A percentile compares a stretch with the other conserved stretches of the same genome.
Conservation (phyloP, 2,329 filamentous ascomycete genomes). For the Didymosphaeria variabile region DNA sequence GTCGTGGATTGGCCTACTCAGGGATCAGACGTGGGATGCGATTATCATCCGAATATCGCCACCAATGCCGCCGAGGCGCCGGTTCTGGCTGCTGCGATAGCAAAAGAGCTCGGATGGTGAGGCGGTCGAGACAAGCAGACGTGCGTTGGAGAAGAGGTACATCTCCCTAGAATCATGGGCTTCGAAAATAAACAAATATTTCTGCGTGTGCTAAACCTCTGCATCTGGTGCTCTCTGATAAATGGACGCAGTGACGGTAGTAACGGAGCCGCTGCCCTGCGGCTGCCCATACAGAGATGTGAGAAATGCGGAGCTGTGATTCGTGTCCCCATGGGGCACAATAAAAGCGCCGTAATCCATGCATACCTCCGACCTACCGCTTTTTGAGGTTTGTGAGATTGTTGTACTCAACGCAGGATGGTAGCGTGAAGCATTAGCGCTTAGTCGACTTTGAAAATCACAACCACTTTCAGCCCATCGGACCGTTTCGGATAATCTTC, state of each 20-base stretch:
- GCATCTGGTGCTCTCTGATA: too few species aligned
- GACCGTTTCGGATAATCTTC: background rate
- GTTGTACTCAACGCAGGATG: background rate
- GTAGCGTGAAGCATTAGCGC: background rate
- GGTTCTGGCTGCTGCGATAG: constrained; percentile 33
- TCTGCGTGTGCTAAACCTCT: background rate
- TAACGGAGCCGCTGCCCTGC: too few species aligned
- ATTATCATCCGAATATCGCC: constrained; percentile 54
- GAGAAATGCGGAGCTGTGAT: too few species aligned
- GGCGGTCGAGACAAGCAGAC: background rate
- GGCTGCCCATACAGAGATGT: too few species aligned
- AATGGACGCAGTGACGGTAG: too few species aligned
- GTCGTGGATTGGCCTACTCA: constrained; percentile 56
- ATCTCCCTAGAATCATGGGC: background rate
- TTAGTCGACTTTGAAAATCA: background rate
- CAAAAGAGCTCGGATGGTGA: constrained; percentile 29
- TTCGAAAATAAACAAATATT: background rate
- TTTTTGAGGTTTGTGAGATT: too few species aligned
- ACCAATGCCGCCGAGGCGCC: constrained; percentile 47
- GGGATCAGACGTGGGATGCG: constrained; percentile 53
- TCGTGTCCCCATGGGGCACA: background rate
- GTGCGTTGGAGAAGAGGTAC: background rate
- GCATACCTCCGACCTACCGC: background rate
- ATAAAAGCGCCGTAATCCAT: background rate
- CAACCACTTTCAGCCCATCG: background rate